Evolutionary conservation across 2,329 filamentous ascomycete genomes (phyloP).

Genomic region (Dactylellina leptospora): DNA sequence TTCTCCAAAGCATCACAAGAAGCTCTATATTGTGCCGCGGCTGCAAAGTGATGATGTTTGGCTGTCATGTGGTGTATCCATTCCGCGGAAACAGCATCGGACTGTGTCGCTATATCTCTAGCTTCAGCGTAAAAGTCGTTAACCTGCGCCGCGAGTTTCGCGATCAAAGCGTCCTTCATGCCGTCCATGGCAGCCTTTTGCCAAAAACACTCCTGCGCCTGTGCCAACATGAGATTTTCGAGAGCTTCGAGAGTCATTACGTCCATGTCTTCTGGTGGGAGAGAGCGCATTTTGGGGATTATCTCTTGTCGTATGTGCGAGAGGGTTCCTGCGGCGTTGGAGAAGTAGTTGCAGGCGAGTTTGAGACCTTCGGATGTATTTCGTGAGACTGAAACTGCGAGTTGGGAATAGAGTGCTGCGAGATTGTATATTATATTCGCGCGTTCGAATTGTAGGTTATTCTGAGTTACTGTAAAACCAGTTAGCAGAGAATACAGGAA

Average conservation of each 20-base stretch:
- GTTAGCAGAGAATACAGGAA: background rate
- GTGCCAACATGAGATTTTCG: constrained; percentile 83
- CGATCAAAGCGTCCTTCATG: constrained; percentile 89
- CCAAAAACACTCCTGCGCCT: constrained; percentile 98
- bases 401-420: constrained; percentile 89
- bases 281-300: constrained; percentile 81
- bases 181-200: constrained; percentile 94
- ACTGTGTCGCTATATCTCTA: constrained; percentile 85
- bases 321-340: constrained; percentile 83
- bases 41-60: constrained; percentile 96
- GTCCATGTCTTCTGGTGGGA: constrained; percentile 96
- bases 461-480: constrained; percentile 65
- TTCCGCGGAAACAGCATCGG: constrained; percentile 72
- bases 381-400: constrained; percentile 81
- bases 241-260: constrained; percentile 83
- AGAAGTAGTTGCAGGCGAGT: constrained; percentile 87
- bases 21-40: constrained; percentile 90
- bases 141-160: constrained; percentile 87
- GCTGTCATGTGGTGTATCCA: constrained; percentile 99
- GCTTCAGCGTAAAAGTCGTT: constrained; percentile 89
- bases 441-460: constrained; percentile 80
- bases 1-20: constrained; percentile 93
- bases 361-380: constrained; percentile 81
- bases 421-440: constrained; percentile 94
- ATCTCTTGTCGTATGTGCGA: constrained; percentile 78